Evolutionary conservation across 2,329 filamentous ascomycete genomes (phyloP).

Genomic region (Rugonectria rugulosa): DNA sequence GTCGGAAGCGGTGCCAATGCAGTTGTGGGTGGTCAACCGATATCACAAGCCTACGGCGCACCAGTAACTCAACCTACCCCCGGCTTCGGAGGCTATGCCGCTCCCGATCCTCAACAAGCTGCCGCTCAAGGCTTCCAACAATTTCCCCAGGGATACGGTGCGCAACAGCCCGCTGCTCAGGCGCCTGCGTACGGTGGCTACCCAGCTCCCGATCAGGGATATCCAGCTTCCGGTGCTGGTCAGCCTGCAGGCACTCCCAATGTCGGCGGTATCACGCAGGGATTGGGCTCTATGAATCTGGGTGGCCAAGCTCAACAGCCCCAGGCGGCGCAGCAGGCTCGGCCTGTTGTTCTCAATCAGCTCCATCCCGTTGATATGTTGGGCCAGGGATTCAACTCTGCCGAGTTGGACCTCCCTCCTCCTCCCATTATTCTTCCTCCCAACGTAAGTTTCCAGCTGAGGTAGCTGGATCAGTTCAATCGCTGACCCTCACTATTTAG

Average conservation of each 20-base stretch:
- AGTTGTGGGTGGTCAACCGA: conserved; percentile 56
- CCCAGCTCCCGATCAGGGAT: conserved; percentile 72
- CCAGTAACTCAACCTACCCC: conserved; percentile 52
- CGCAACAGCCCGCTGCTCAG: conserved; percentile 49
- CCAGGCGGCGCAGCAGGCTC: conserved; percentile 47
- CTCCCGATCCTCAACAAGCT: conserved; percentile 54
- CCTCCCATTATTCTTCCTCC: conserved; percentile 90
- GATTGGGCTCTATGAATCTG: conserved; percentile 87
- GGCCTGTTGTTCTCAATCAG: conserved; percentile 74
- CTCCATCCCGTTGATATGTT: conserved; percentile 92
- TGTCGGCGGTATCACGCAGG: conserved; percentile 79
- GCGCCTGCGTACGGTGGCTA: conserved; percentile 62
- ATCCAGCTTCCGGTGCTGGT: conserved; percentile 59
- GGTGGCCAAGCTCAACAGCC: conserved; percentile 56
- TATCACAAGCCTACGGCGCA: conserved; percentile 54
- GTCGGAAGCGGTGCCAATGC: conserved; percentile 90
- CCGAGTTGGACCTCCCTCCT: conserved; percentile 89
- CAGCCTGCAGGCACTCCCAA: conserved; percentile 49
- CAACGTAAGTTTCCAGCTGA: conserved; percentile 71
- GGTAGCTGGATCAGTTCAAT: not conserved
- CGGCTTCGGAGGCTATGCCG: conserved; percentile 68
- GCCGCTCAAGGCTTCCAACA: conserved; percentile 52
- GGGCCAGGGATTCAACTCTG: conserved; percentile 91
- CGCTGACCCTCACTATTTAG: conserved; percentile 59
- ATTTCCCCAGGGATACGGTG: conserved; percentile 53